These are phyloP conservation scores for Diaporthe nobilis DNA, from an alignment of 2,329 filamentous ascomycete genomes.

Conservation along the genomic window DNA sequence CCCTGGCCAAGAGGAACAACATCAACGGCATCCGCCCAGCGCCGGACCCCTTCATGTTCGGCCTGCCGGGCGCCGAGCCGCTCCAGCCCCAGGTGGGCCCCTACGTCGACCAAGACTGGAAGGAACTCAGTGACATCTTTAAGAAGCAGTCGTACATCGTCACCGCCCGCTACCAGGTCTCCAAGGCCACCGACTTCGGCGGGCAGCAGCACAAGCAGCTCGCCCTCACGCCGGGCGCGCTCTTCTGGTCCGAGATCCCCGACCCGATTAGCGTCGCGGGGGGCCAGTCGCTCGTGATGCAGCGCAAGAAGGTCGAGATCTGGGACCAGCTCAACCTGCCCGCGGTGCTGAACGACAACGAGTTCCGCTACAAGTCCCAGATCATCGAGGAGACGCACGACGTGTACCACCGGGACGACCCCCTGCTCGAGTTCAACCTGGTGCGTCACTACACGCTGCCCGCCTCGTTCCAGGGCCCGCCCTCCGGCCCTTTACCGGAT, in stretches of 20 bases:
- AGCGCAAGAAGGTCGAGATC: slow-evolving; percentile 71
- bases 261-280: slow-evolving; percentile 60
- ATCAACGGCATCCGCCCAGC: slow-evolving; percentile 38
- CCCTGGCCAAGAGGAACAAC: slow-evolving; percentile 44
- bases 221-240: slow-evolving; percentile 54
- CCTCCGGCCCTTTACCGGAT: slow-evolving; percentile 58
- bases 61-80: slow-evolving; percentile 35
- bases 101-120: slow-evolving; percentile 56
- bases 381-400: slow-evolving; percentile 67
- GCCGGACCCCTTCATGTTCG: slow-evolving; percentile 36
- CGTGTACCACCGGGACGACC: slow-evolving; percentile 64
- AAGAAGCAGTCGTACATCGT: slow-evolving; percentile 70
- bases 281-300: slow-evolving; percentile 61
- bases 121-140: slow-evolving; percentile 68
- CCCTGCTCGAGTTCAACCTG: slow-evolving; percentile 64
- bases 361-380: slow-evolving; percentile 66
- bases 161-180: slow-evolving; percentile 68
- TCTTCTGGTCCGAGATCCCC: slow-evolving; percentile 73
- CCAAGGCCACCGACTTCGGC: slow-evolving; percentile 63
- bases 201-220: slow-evolving; percentile 46
- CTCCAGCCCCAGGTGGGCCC: background rate
- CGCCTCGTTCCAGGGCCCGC: slow-evolving; percentile 47
- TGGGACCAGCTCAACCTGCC: slow-evolving; percentile 64
- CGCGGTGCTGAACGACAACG: slow-evolving; percentile 65
- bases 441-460: slow-evolving; percentile 61